Percentiles rank a stretch among this genome's conserved stretches.
Evolutionary conservation across 176 grass and related monocot genomes (phyloP).

Genomic region (Olyra latifolia): DNA sequence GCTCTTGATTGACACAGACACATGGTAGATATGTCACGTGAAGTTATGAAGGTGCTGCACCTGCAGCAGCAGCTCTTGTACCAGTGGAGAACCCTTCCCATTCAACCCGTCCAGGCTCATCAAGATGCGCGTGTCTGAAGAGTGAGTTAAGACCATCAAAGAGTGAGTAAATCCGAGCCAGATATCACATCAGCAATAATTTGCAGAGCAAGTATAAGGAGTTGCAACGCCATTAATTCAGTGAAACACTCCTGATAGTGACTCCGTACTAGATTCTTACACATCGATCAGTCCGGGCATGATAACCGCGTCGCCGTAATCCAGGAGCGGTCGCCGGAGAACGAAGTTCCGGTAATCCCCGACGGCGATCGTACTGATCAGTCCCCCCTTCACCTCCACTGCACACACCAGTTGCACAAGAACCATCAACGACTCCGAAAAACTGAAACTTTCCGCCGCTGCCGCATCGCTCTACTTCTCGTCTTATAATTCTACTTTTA

Average conservation of each 20-base stretch:
- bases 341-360: slow-evolving; percentile 49
- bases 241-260: background rate
- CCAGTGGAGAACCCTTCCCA: slow-evolving; percentile 97
- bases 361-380: slow-evolving; percentile 63
- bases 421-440: background rate
- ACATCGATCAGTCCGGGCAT: slow-evolving; percentile 98
- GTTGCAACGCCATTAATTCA: background rate
- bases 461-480: background rate
- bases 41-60: slow-evolving; percentile 5
- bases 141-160: background rate
- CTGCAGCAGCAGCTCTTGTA: slow-evolving; percentile 90
- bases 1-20: background rate
- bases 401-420: background rate
- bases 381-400: slow-evolving; percentile 87
- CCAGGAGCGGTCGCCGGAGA: slow-evolving; percentile 45
- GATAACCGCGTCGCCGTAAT: slow-evolving; percentile 83
- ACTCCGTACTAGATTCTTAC: slow-evolving; percentile 28
- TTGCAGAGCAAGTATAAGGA: background rate
- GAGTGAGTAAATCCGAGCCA: background rate
- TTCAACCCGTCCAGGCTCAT: slow-evolving; percentile 79
- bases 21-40: background rate
- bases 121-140: slow-evolving; percentile 86
- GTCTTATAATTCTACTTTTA: background rate
- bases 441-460: background rate
- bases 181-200: background rate